Evolutionary conservation across 495 filamentous ascomycete genomes (phyloP).

Genomic region (Aspergillus cristatus): DNA sequence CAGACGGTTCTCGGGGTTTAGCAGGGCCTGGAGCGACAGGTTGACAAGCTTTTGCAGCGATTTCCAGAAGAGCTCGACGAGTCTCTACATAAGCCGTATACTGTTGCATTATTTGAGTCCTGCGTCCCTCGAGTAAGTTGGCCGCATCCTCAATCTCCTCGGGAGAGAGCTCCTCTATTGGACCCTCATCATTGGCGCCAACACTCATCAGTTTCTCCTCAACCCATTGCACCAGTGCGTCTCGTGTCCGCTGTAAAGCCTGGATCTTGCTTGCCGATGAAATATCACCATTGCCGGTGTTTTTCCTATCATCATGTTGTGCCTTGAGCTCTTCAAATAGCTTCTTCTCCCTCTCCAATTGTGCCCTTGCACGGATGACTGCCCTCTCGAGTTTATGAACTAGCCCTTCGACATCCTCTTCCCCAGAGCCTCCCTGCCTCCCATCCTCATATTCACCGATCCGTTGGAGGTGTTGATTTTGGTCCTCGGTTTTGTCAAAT

Average conservation of each 20-base stretch:
- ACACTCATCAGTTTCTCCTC: constrained; percentile 54
- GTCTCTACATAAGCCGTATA: constrained; percentile 31
- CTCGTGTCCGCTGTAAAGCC: constrained; percentile 47
- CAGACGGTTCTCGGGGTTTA: constrained; percentile 20
- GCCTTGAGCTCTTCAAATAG: constrained; percentile 49
- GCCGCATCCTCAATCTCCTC: constrained; percentile 29
- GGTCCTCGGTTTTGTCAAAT: constrained; percentile 35
- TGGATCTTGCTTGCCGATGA: constrained; percentile 26
- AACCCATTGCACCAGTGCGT: constrained; percentile 64
- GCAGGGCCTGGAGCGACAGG: constrained; percentile 17
- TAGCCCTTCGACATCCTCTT: constrained; percentile 36
- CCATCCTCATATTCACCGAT: constrained; percentile 25
- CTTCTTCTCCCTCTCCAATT: constrained; percentile 52
- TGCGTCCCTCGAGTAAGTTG: constrained; percentile 28
- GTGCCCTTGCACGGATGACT: constrained; percentile 51
- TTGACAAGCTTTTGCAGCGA: constrained; percentile 28
- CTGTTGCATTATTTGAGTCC: constrained; percentile 40
- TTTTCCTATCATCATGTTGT: constrained; percentile 14
- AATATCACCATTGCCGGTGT: constrained; percentile 2
- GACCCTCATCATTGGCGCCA: constrained; percentile 28
- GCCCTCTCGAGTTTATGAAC: constrained; percentile 55
- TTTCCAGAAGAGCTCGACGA: constrained; percentile 30
- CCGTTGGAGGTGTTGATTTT: constrained; percentile 29
- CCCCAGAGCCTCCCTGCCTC: constrained; percentile 4
- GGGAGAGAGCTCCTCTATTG: constrained; percentile 26